Evolutionary conservation across 2,329 filamentous ascomycete species (phyloP).

Genomic region (Cladorrhinum sp.): DNA sequence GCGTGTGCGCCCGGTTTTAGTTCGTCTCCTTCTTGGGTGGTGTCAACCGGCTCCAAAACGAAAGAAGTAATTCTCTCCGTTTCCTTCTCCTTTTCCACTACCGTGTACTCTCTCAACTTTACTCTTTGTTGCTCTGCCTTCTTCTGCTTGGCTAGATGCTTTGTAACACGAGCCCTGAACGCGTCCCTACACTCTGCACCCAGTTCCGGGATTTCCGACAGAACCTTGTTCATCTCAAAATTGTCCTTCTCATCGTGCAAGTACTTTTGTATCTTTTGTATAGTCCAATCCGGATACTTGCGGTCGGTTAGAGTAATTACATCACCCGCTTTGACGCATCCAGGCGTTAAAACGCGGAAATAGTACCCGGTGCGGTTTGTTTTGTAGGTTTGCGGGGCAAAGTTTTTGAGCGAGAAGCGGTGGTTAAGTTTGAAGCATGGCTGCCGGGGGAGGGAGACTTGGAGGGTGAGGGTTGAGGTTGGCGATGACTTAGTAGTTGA

Average conservation of each 20-base stretch:
- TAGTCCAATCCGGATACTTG: constrained; percentile 57
- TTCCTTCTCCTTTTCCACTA: constrained; percentile 50
- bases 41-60: constrained; percentile 45
- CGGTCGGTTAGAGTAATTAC: constrained; percentile 54
- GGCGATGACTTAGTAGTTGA: neutral
- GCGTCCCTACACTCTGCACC: constrained; percentile 46
- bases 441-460: constrained; percentile 60
- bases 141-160: constrained; percentile 32
- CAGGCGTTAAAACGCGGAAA: constrained; percentile 58
- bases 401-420: constrained; percentile 61
- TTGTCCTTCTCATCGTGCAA: constrained; percentile 54
- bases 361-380: constrained; percentile 63
- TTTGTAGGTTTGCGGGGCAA: constrained; percentile 56
- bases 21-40: constrained; percentile 30
- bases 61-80: constrained; percentile 52
- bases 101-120: constrained; percentile 45
- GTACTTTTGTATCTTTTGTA: constrained; percentile 62
- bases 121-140: constrained; percentile 27
- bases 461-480: constrained; percentile 42
- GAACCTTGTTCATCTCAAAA: constrained; percentile 48
- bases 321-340: constrained; percentile 54
- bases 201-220: constrained; percentile 50
- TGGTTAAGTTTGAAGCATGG: constrained; percentile 70
- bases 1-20: constrained; percentile 51
- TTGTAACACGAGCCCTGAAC: constrained; percentile 52